Percentiles rank a stretch among this genome's conserved stretches.
Evolutionary conservation across 805 yeast species (phyloP).

Genomic region (Brettanomyces nanus): DNA sequence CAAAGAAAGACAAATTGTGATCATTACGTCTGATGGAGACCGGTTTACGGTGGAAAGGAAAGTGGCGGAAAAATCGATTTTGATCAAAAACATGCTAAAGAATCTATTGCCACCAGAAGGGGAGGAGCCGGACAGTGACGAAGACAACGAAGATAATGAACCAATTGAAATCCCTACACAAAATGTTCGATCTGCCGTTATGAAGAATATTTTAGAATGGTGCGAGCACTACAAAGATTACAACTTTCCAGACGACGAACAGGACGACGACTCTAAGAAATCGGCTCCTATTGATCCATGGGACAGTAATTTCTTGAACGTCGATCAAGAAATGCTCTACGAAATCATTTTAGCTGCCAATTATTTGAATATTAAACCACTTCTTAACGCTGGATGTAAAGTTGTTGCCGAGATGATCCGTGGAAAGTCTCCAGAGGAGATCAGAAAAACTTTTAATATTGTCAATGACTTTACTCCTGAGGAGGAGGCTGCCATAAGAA

Average conservation of each 20-base stretch:
- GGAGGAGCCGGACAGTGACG: slow-evolving; percentile 30
- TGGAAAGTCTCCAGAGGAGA: slow-evolving; percentile 73
- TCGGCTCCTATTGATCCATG: slow-evolving; percentile 91
- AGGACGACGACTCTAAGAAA: slow-evolving; percentile 76
- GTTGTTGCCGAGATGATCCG: slow-evolving; percentile 79
- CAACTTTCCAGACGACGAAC: slow-evolving; percentile 64
- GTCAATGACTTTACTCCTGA: slow-evolving; percentile 81
- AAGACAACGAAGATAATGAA: slow-evolving; percentile 49
- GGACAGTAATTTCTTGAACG: slow-evolving; percentile 91
- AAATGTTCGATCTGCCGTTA: slow-evolving; percentile 78
- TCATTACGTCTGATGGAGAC: slow-evolving; percentile 78
- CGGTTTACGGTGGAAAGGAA: slow-evolving; percentile 66
- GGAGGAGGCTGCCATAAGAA: slow-evolving; percentile 79
- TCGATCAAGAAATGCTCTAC: slow-evolving; percentile 84
- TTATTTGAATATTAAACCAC: slow-evolving; percentile 65
- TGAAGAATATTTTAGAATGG: slow-evolving; percentile 92
- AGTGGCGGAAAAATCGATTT: slow-evolving; percentile 79
- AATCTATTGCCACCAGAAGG: slow-evolving; percentile 42
- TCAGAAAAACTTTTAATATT: slow-evolving; percentile 70
- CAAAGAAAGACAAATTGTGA: slow-evolving; percentile 21
- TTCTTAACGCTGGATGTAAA: slow-evolving; percentile 72
- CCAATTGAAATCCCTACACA: slow-evolving; percentile 83
- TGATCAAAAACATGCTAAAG: slow-evolving; percentile 79
- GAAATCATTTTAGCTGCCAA: slow-evolving; percentile 79
- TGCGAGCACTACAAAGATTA: slow-evolving; percentile 89